Conservation (phyloP, 2,329 filamentous ascomycete species). For the Aspergillus brasiliensis region DNA sequence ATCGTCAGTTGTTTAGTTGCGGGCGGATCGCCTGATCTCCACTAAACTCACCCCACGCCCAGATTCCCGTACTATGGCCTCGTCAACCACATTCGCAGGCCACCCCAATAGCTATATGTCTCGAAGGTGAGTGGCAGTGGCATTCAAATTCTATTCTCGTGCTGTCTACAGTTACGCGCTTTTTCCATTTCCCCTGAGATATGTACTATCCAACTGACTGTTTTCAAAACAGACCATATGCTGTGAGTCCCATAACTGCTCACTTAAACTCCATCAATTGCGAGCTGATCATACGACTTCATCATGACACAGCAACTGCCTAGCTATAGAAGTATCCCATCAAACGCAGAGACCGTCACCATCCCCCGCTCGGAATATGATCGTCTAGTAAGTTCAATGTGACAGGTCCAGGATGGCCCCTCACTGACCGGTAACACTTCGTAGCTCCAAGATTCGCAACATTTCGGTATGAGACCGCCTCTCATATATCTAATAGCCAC, state of each 20-base stretch:
- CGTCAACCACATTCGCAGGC: slow-evolving; percentile 61
- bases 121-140: slow-evolving; percentile 55
- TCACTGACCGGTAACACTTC: not conserved
- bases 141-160: not conserved
- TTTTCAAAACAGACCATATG: not conserved
- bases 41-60: slow-evolving; percentile 8
- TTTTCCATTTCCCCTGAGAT: not conserved
- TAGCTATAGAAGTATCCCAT: slow-evolving; percentile 28
- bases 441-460: slow-evolving; percentile 21
- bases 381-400: slow-evolving; percentile 50
- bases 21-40: slow-evolving; percentile 3
- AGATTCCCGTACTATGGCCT: slow-evolving; percentile 25
- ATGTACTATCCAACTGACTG: not conserved
- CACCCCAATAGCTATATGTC: slow-evolving; percentile 64
- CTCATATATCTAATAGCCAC: not conserved
- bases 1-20: not conserved
- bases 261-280: not conserved
- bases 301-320: slow-evolving; percentile 29
- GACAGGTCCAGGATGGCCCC: not conserved
- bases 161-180: not conserved
- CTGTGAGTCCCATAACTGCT: not conserved
- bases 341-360: slow-evolving; percentile 49
- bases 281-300: slow-evolving; percentile 5
- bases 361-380: slow-evolving; percentile 66
- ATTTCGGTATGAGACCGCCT: slow-evolving; percentile 16